Base-by-base conservation (phyloP, 2,329 filamentous ascomycete species). In the Fusarium torulosum region DNA sequence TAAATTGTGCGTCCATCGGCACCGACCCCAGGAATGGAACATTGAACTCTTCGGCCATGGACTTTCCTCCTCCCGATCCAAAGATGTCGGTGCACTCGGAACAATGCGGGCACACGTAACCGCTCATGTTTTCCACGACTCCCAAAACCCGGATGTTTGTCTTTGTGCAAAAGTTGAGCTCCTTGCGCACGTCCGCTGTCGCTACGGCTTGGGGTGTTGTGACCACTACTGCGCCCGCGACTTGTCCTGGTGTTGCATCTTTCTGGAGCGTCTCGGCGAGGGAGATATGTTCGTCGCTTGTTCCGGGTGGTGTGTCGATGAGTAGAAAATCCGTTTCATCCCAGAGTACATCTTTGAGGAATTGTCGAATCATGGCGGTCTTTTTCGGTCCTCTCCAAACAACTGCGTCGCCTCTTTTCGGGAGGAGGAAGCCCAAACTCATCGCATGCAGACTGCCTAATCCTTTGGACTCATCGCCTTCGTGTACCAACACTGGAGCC, bases 311-410 rank as follows among this genome's bases (percentile, higher is more conserved):
- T 4, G 96, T 99, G 79, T 99, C 96, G 75, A 99, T 93, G 60
- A 99, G 86, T 1, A 99, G 85, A 75, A 93, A 98, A 77, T 98
- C 95, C n/a, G 93, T 88, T 23, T 90, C 86, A 53, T 88, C 86
- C 96, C 96, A 98, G 29, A 93, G 85, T 6, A 97, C 94, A 75
- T 97, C 94, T 2, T 92, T 91, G 27, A 99, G 84, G 76, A 99
- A 99, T 78, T 99, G 96, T 40, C 94, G 89, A 59, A 99, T 93
- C 96, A 99, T 99, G 50, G 96, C 96, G 6, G 96, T 99, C 82
- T 99, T 99, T 81, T 99, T 99, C 4, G 96, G 96, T 0, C 96
- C 96, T 53, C 96, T 88, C 96, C 96, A 99, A 38, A 99, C 96
- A 0, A 99, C 94, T 0, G 96, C 95, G 73, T 97, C 94, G 65